Base-by-base conservation (phyloP, 768 basidiomycete species). In the Dendrothele bispora region DNA sequence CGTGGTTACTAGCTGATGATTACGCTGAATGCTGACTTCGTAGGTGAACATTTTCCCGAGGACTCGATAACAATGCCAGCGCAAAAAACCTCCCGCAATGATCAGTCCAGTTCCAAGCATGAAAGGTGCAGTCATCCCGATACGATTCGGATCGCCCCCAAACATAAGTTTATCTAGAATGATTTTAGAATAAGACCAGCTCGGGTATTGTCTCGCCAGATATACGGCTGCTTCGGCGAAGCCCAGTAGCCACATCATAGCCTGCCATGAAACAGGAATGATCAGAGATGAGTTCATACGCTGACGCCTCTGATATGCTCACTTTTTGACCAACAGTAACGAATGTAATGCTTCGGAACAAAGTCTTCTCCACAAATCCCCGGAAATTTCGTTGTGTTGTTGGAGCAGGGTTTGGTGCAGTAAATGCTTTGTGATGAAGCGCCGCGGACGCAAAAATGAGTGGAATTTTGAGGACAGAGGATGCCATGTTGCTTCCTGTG, bases 1-100 rank as follows among this genome's bases (percentile, higher is more conserved):
- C 7, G 53, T 49, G 3, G 67, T 72, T 39, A 75, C 54, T 21
- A 75, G 62, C 42, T 46, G 54, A 51, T 75, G 73, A 18, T 61
- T 39, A 7, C 60, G 57, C 10, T 59, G 63, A 24, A 74, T 63
- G n/a, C 61, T 60, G 30, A 73, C 55, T 35, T 72, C 63, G 43
- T 74, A 76, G 14, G 71, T 75, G 55, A 70, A 72, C 22, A 66
- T 52, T 5, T 53, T 29, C n/a, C 67, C 67, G 21, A 75, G 59
- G 17, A 59, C 52, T n/a, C 56, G 65, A 55, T 66, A 74, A 50
- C 67, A 74, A 47, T 54, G 54, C 7, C 68, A 34, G 15, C 77
- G 71, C 3, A 77, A 52, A 4, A 59, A 30, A 3, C 58, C 43
- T 3, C 72, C 74, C 29, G 54, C 41, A 5, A 61, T 18, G 3